Base-by-base conservation (phyloP, 192 early-diverging fungal species). In the Rhizoclosmatium sp. region DNA sequence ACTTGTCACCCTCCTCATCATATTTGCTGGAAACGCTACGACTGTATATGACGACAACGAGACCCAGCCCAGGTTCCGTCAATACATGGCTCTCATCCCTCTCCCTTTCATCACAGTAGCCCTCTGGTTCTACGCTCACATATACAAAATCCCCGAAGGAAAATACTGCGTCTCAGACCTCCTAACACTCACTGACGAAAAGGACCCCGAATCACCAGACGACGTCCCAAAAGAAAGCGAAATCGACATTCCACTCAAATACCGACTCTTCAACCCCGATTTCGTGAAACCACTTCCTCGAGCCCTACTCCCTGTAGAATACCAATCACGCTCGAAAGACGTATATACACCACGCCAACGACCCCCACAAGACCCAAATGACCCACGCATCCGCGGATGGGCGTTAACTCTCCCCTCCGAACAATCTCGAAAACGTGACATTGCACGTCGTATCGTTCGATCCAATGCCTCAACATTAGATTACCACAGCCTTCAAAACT, bases 1-100 rank as follows among this genome's bases (percentile, higher is more conserved):
- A 69, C 40, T 84, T 44, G 60, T 80, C 58, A 87, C 84, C 3
- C 69, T 84, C 65, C 79, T 82, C 23, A 75, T 67, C 4, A 66
- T 83, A 3, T 54, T 85, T 3, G 65, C 72, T 10, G 58, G 59
- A 42, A 75, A 75, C 59, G 40, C 46, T n/a, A n/a, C 72, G 10
- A 47, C 69, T 10, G 4, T 39, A 10, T 41, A 47, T 47, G 19
- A 19, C 39, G 7, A 7, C 21, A 9, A 7, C 5, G 61, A 64
- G 10, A 39, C 40, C 5, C 4, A 5, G 9, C 66, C 66, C 5
- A 21, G 47, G 4, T 40, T 56, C 23, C 10, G 39, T 7, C 59
- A 75, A 62, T 75, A 59, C 58, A 75, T 61, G 60, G 44, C 45
- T 46, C 19, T 75, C 23, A 39, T 41, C 10, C 72, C 72, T 39